Base-by-base conservation (phyloP, 805 yeast genomes). In the Soucietia sequanensis region DNA sequence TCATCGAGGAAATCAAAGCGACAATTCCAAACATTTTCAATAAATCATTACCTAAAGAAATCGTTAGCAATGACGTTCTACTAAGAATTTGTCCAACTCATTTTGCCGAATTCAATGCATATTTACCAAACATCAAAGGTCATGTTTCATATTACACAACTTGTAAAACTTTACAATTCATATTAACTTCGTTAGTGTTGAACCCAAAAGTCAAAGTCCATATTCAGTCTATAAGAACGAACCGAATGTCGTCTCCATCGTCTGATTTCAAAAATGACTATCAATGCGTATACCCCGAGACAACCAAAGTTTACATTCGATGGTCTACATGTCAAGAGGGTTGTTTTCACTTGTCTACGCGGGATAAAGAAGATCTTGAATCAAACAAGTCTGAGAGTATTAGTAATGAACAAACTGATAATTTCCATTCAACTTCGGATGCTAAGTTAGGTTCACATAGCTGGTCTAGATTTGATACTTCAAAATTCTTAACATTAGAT, bases 311-410 rank as follows among this genome's bases (percentile, higher is more conserved):
- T 8, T 58, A 69, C 28, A 54, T 80, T 10, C 64, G 80, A 39
- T 80, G 84, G 83, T 59, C 69, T 26, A 78, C 83, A 1, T 77
- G 83, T 45, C 52, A 61, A 5, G 72, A 69, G 23, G 74, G 74
- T 2, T 77, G 84, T 47, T 46, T 46, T 5, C 82, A 78, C 55
- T 56, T 78, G 27, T 42, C 49, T 3, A 40, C 34, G 18, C 39
- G 37, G 19, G 52, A 38, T 10, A 28, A 33, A 5, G 34, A 9
- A 22, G 9, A 33, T 10, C 8, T 21, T 8, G 31, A 19, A 18
- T 11, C 12, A 8, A 25, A 25, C 14, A 7, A 25, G 35, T 18
- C 29, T 5, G 33, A 35, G 3, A 34, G 25, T 14, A 30, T 34
- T 4, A 36, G 36, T 6, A 16, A 26, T 6, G 32, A 23, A 30